These are phyloP conservation scores for Heteromeles arbutifolia DNA, from an alignment of 306 rosid species.

Conservation along the genomic window DNA sequence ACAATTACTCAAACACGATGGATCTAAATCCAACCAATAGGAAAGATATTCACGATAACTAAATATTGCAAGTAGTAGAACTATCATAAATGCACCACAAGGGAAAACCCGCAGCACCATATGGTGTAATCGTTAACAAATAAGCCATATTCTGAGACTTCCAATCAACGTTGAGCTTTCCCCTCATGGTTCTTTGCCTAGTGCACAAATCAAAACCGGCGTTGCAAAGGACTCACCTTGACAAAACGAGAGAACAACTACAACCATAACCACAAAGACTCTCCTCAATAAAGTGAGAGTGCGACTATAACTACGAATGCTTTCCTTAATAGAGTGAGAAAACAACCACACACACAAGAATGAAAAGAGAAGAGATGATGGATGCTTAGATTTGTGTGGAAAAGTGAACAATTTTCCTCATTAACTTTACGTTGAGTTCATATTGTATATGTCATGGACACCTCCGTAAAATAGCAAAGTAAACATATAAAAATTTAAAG, in stretches of 20 bases:
- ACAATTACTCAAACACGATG: no score
- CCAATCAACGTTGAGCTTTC: no score
- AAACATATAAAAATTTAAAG: constrained; percentile 1
- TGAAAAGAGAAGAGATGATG: not conserved
- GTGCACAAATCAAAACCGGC: not conserved
- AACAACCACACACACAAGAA: no score
- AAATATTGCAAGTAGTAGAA: no score
- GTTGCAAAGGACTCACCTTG: not conserved
- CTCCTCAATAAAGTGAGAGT: not conserved
- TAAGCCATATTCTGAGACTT: no score
- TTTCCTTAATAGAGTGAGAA: no score
- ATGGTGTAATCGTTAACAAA: no score
- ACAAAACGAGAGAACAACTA: no score
- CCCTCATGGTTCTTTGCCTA: no score
- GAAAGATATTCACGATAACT: not conserved
- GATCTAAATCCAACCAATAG: no score
- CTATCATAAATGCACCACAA: not conserved
- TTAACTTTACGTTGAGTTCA: not conserved
- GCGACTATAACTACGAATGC: no score
- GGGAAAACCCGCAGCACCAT: not conserved
- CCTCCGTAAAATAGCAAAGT: not conserved
- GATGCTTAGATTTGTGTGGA: not conserved
- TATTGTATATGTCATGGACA: not conserved
- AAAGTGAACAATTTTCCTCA: not conserved
- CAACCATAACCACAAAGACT: not conserved